Conservation (phyloP, 768 basidiomycete genomes). For the Amylocystis lapponica region DNA sequence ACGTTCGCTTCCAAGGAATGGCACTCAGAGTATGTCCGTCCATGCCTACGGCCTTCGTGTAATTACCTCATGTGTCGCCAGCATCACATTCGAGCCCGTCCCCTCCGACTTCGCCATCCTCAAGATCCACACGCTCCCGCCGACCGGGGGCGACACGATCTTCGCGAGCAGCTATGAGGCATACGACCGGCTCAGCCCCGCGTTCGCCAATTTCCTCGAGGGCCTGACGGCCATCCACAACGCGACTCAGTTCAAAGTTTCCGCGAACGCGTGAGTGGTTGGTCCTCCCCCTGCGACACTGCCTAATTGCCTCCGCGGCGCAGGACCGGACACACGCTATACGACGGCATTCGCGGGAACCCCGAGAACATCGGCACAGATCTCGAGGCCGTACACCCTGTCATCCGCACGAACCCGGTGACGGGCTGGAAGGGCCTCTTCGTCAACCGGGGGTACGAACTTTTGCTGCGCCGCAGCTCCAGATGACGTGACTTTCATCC, state of each 20-base stretch:
- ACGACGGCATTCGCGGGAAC: constrained; percentile 42
- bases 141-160: constrained; percentile 33
- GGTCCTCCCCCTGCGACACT: too few relatives aligned
- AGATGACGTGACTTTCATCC: too few relatives aligned
- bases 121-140: constrained; percentile 28
- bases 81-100: constrained; percentile 55
- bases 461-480: too few relatives aligned
- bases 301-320: too few relatives aligned
- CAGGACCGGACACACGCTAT: constrained; percentile 26
- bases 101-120: constrained; percentile 55
- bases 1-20: not conserved
- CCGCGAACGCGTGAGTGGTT: not conserved
- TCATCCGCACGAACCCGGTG: constrained; percentile 53
- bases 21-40: not conserved
- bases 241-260: constrained; percentile 35
- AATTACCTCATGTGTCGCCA: too few relatives aligned
- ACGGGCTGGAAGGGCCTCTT: constrained; percentile 55
- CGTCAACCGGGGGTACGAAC: too few relatives aligned
- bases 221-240: constrained; percentile 52
- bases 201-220: constrained; percentile 48
- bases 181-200: constrained; percentile 57
- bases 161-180: constrained; percentile 47
- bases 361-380: constrained; percentile 46
- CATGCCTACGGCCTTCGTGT: too few relatives aligned
- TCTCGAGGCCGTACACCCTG: constrained; percentile 47